These are phyloP conservation scores for Rehmannia glutinosa DNA, from an alignment of 257 asterid species.

Conservation along the genomic window DNA sequence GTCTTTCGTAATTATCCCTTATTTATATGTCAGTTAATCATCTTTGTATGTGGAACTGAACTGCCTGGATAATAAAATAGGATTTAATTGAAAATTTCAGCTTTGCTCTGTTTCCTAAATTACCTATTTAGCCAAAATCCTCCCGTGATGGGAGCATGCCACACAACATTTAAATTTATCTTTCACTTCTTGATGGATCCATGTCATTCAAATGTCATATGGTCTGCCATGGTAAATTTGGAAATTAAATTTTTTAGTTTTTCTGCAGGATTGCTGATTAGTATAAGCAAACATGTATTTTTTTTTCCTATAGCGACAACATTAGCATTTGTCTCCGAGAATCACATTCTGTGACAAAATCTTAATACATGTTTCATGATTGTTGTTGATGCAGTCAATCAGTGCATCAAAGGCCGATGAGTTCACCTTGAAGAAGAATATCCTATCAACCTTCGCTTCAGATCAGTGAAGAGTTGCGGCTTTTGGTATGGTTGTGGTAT, in stretches of 20 bases:
- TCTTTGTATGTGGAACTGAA: neutral
- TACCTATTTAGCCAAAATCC: neutral
- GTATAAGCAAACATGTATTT: neutral
- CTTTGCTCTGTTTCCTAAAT: too few relatives aligned
- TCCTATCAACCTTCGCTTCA: slow-evolving; percentile 53
- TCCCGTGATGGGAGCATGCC: neutral
- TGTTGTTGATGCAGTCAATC: slow-evolving; percentile 53
- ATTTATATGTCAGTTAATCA: neutral
- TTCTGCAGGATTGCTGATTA: neutral
- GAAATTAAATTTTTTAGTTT: too few relatives aligned
- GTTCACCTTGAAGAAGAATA: slow-evolving; percentile 83
- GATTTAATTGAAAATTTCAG: too few relatives aligned
- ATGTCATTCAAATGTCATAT: too few relatives aligned
- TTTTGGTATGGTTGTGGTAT: slow-evolving; percentile 1
- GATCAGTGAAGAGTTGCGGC: slow-evolving; percentile 25
- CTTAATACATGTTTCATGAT: neutral
- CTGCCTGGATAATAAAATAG: neutral
- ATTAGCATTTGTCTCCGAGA: neutral
- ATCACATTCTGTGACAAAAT: neutral
- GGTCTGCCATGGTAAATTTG: too few relatives aligned
- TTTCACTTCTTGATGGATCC: neutral
- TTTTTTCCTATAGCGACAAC: neutral
- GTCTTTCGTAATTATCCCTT: too few relatives aligned
- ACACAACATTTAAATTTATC: too few relatives aligned
- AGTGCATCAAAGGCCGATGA: slow-evolving; percentile 78